Percentiles rank a stretch among this genome's conserved stretches.
Conservation (phyloP, 2,329 filamentous ascomycete genomes). For the Hypoxylon sp. region DNA sequence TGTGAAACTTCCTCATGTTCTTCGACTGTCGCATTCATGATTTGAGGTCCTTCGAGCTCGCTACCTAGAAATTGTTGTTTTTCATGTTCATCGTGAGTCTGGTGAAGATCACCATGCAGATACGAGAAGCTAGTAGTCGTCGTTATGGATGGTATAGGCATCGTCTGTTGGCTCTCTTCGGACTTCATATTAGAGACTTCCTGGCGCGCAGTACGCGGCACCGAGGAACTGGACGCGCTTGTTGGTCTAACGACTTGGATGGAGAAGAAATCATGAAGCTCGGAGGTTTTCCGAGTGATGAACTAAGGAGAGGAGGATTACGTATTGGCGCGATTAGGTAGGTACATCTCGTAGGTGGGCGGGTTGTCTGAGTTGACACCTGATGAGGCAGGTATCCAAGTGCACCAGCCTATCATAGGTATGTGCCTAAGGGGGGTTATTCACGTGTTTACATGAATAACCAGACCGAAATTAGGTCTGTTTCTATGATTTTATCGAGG, state of each 20-base stretch:
- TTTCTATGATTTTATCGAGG: not conserved
- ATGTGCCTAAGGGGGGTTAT: not conserved
- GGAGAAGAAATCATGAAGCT: conserved; percentile 2
- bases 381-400: not conserved
- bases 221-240: not conserved
- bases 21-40: not conserved
- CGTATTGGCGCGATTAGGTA: not conserved
- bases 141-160: conserved; percentile 1
- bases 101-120: conserved; percentile 8
- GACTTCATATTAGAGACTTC: conserved; percentile 1
- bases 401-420: not conserved
- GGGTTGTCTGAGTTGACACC: not conserved
- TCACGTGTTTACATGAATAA: not conserved
- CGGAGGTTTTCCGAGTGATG: not conserved
- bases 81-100: not conserved
- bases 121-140: conserved; percentile 2
- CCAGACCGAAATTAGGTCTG: not conserved
- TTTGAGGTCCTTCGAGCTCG: not conserved
- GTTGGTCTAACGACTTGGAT: not conserved
- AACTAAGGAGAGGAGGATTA: not conserved
- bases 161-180: conserved; percentile 2
- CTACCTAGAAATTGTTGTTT: not conserved
- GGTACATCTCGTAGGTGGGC: not conserved
- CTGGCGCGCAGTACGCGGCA: not conserved
- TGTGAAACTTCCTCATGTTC: not conserved